A percentile compares a stretch with the other conserved stretches of the same genome.
phyloP scores from a whole-genome alignment of 257 asterid species.

The Przewalskia tangutica region DNA sequence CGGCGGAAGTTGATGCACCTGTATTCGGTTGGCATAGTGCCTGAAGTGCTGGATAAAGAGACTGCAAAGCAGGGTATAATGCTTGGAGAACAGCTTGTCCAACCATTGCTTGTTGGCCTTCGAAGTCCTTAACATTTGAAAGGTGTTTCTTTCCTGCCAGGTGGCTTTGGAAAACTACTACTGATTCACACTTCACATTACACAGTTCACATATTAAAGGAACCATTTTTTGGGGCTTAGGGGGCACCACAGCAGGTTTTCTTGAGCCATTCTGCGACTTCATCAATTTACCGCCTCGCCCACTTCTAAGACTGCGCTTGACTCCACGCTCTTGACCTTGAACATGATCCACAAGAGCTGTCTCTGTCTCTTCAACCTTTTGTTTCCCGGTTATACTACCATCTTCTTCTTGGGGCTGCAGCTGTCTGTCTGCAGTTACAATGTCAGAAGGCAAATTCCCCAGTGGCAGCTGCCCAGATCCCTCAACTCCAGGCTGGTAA shows the following conservation, averaged over 20 bases:
- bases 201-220: slow-evolving; percentile 59
- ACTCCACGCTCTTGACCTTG: slow-evolving; percentile 24
- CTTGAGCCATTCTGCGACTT: slow-evolving; percentile 22
- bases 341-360: slow-evolving; percentile 14
- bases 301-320: slow-evolving; percentile 37
- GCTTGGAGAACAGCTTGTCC: slow-evolving; percentile 38
- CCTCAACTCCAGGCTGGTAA: slow-evolving; percentile 21
- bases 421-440: slow-evolving; percentile 2
- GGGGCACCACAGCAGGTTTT: slow-evolving; percentile 24
- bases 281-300: slow-evolving; percentile 22
- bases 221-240: slow-evolving; percentile 36
- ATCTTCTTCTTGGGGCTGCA: slow-evolving; percentile 22
- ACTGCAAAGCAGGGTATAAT: slow-evolving; percentile 31
- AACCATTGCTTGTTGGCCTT: slow-evolving; percentile 27
- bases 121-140: slow-evolving; percentile 39
- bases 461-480: slow-evolving; percentile 13
- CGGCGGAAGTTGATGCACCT: slow-evolving; percentile 20
- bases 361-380: slow-evolving; percentile 23
- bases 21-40: slow-evolving; percentile 18
- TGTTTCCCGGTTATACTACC: slow-evolving; percentile 20
- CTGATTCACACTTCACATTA: slow-evolving; percentile 42
- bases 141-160: slow-evolving; percentile 57
- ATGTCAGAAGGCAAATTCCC: slow-evolving; percentile 17
- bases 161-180: slow-evolving; percentile 48
- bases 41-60: slow-evolving; percentile 24